phyloP scores from a whole-genome alignment of 805 yeast genomes.

The Zygosaccharomyces lentus region DNA sequence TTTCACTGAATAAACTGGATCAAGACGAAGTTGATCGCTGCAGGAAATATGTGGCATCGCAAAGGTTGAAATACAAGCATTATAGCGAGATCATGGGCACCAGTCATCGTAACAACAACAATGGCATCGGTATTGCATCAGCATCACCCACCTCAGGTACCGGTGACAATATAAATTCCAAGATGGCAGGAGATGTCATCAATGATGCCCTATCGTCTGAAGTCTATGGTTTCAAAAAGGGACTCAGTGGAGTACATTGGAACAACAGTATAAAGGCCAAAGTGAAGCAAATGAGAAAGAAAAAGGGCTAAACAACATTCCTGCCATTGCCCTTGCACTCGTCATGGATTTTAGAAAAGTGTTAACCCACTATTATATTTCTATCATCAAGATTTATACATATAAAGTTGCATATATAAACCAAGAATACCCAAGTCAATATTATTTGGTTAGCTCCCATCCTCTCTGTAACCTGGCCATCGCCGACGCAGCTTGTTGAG shows the following conservation, averaged over 20 bases:
- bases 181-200: slow-evolving; percentile 25
- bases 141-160: slow-evolving; percentile 2
- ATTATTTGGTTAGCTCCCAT: slow-evolving; percentile 36
- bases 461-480: slow-evolving; percentile 38
- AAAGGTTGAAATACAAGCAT: slow-evolving; percentile 41
- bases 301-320: slow-evolving; percentile 13
- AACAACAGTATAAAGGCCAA: slow-evolving; percentile 53
- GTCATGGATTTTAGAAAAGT: not conserved
- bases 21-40: slow-evolving; percentile 81
- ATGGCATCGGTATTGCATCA: slow-evolving; percentile 5
- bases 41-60: slow-evolving; percentile 68
- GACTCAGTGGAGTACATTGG: slow-evolving; percentile 55
- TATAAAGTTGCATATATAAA: slow-evolving; percentile 7
- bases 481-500: slow-evolving; percentile 28
- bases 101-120: slow-evolving; percentile 7
- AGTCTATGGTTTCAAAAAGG: slow-evolving; percentile 41
- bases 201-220: slow-evolving; percentile 39
- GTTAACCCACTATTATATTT: not conserved
- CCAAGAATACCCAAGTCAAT: not conserved
- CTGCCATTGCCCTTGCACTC: not conserved
- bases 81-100: slow-evolving; percentile 21
- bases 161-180: slow-evolving; percentile 11
- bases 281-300: slow-evolving; percentile 43
- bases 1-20: slow-evolving; percentile 68
- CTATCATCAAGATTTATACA: slow-evolving; percentile 1